Evolutionary conservation across 306 rosid species (phyloP).

Genomic region (Cicer chorassanicum): DNA sequence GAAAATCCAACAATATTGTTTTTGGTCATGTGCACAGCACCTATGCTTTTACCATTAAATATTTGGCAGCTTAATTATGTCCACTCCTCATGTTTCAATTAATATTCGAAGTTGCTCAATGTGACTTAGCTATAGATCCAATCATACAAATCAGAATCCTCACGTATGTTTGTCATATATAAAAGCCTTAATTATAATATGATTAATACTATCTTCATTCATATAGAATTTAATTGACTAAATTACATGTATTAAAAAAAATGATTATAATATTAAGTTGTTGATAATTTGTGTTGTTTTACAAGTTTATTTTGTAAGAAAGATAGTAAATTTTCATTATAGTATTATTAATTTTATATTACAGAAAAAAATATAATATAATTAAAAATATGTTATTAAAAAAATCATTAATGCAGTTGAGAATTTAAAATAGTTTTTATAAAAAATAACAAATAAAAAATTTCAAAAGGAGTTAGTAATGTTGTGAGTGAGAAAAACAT

Average conservation of each 20-base stretch:
- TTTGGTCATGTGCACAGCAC: constrained; percentile 37
- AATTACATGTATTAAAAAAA: no score
- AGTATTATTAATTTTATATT: no score
- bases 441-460: no score
- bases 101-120: constrained; percentile 37
- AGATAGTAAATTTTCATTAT: no score
- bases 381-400: no score
- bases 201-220: background rate
- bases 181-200: constrained; percentile 15
- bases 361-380: no score
- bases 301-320: no score
- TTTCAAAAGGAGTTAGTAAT: background rate
- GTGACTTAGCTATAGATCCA: constrained; percentile 48
- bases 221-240: no score
- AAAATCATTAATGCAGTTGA: no score
- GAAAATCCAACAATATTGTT: constrained; percentile 33
- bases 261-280: no score
- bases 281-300: no score
- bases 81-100: constrained; percentile 35
- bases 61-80: constrained; percentile 43
- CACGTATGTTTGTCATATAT: constrained; percentile 3
- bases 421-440: no score
- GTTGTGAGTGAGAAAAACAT: background rate
- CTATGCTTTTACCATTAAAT: constrained; percentile 27
- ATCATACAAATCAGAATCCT: constrained; percentile 39